phyloP scores from a whole-genome alignment of 331 rosid genomes.

The Acacia concinna region DNA sequence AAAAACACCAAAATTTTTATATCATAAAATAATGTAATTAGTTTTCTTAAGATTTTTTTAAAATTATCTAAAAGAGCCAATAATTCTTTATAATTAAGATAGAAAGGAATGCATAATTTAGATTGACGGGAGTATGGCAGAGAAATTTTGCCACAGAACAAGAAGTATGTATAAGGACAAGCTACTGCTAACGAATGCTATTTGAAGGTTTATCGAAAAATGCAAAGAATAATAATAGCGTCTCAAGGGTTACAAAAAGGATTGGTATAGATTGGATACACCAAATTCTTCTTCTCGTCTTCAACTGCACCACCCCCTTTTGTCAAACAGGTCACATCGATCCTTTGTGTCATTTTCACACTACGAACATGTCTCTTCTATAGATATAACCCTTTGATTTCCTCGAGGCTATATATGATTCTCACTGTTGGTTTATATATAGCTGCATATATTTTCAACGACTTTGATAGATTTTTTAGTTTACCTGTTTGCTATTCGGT shows the following conservation, averaged over 20 bases:
- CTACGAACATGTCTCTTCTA: constrained; percentile 16
- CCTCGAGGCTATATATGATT: constrained; percentile 24
- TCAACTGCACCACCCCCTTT: constrained; percentile 68
- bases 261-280: constrained; percentile 54
- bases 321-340: constrained; percentile 57
- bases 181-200: constrained; percentile 42
- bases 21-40: too few relatives aligned
- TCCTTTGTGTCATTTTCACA: constrained; percentile 44
- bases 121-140: constrained; percentile 22
- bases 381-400: constrained; percentile 7
- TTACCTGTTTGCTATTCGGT: constrained; percentile 40
- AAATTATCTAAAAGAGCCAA: too few relatives aligned
- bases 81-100: too few relatives aligned
- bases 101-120: constrained; percentile 21
- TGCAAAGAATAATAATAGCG: constrained; percentile 38
- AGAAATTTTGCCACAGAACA: constrained; percentile 44
- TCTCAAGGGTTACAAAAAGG: constrained; percentile 35
- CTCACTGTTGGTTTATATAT: constrained; percentile 6
- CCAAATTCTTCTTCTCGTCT: constrained; percentile 61
- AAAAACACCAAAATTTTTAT: too few relatives aligned
- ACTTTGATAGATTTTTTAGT: constrained; percentile 38
- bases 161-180: constrained; percentile 52
- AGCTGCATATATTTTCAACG: constrained; percentile 29
- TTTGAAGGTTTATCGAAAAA: constrained; percentile 58
- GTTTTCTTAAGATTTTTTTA: too few relatives aligned